Percentiles rank a stretch among this genome's conserved stretches.
These are phyloP conservation scores for Hyphochytrium catenoides DNA, from an alignment of 352 stramenopile species.

Conservation along the genomic window DNA sequence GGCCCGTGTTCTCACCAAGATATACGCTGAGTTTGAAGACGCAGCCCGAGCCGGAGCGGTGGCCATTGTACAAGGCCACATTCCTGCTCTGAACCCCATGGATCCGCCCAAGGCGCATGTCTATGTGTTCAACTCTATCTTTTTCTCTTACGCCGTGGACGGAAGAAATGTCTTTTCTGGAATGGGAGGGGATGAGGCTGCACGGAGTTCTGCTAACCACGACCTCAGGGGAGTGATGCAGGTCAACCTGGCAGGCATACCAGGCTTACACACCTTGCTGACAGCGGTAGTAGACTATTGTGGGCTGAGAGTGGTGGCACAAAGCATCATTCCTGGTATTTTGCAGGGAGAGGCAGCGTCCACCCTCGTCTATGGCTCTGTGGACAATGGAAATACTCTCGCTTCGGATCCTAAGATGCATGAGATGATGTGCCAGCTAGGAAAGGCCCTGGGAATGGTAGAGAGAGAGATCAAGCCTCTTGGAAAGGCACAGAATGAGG, in stretches of 20 bases:
- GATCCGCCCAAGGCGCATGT: constrained; percentile 73
- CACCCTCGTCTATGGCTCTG: constrained; percentile 80
- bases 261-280: constrained; percentile 73
- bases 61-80: constrained; percentile 79
- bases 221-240: constrained; percentile 64
- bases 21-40: constrained; percentile 82
- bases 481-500: constrained; percentile 21
- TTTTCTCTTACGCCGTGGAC: constrained; percentile 79
- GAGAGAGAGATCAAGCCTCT: constrained; percentile 53
- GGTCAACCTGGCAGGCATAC: constrained; percentile 70
- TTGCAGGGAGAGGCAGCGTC: constrained; percentile 79
- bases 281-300: constrained; percentile 85
- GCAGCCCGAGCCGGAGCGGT: constrained; percentile 58
- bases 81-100: constrained; percentile 86
- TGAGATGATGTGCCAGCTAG: constrained; percentile 48
- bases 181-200: constrained; percentile 17
- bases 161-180: constrained; percentile 42
- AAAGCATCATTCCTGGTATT: constrained; percentile 86
- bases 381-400: constrained; percentile 68
- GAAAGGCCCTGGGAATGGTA: constrained; percentile 58
- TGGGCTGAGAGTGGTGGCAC: constrained; percentile 75
- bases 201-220: constrained; percentile 57
- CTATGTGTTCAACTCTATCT: constrained; percentile 95
- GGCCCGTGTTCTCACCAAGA: constrained; percentile 78
- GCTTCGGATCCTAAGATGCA: constrained; percentile 77